These are phyloP conservation scores for Fusarium sambucinum DNA, from an alignment of 2,329 filamentous ascomycete species.

Conservation along the genomic window DNA sequence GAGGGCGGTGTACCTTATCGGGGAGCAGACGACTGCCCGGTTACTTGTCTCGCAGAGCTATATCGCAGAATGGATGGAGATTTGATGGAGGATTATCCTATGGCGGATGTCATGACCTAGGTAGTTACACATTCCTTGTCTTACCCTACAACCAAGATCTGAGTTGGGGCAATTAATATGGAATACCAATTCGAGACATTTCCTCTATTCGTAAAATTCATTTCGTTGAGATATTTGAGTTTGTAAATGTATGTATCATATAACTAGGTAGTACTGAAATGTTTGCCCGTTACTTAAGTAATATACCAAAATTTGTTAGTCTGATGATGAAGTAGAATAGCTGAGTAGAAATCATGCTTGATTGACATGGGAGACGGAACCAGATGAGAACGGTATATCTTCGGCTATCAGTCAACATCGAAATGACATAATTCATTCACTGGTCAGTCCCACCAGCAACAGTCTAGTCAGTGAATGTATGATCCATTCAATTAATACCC, in stretches of 20 bases:
- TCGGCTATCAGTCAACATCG: conserved; percentile 18
- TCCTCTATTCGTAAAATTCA: neutral
- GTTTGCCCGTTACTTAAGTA: too few species aligned
- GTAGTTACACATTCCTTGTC: neutral
- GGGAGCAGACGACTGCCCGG: conserved; percentile 11
- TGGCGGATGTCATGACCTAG: neutral
- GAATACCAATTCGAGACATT: neutral
- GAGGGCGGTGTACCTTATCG: conserved; percentile 5
- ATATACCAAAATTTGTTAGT: neutral
- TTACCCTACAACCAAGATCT: neutral
- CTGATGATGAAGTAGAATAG: neutral
- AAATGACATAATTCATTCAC: conserved; percentile 38
- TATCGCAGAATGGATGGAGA: conserved; percentile 24
- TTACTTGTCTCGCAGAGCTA: conserved; percentile 8
- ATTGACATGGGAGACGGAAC: neutral
- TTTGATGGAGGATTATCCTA: conserved; percentile 27
- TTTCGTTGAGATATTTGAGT: neutral
- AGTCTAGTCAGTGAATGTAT: conserved; percentile 15
- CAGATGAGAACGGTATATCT: conserved; percentile 12
- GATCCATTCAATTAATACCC: conserved; percentile 13
- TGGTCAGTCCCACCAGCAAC: conserved; percentile 17
- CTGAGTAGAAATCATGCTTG: too few species aligned
- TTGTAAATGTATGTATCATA: neutral
- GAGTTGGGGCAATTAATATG: neutral
- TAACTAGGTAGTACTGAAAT: neutral